Base-by-base conservation (phyloP, 2,329 filamentous ascomycete genomes). In the Claviceps quebecensis region DNA sequence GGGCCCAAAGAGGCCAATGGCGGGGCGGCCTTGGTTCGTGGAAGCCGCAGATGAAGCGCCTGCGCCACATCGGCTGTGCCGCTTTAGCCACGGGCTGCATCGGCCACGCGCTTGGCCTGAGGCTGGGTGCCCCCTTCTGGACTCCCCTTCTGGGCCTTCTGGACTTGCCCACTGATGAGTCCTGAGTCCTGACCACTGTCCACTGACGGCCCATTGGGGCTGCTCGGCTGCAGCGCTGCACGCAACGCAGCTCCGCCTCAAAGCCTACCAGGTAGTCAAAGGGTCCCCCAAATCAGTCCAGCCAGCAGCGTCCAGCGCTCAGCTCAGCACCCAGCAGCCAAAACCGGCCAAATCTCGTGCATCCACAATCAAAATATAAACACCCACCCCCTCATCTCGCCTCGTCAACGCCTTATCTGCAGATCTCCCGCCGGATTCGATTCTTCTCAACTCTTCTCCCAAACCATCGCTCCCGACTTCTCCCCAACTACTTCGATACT, bases 291-390 rank as follows among this genome's bases (percentile, higher is more conserved):
- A 43, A 13, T 22, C 40, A 43, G 23, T 16, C 43, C 17, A 43
- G 41, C 17, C 40, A 43, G 40, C 40, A 41, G 38, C n/a, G 40
- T 14, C 40, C 19, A 43, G 40, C 40, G 23, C 9, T 22, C 19
- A 29, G n/a, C n/a, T n/a, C 26, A 29, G 26, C 26, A 43, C 48
- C 44, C 40, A 36, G 50, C 50, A 44, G 50, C 50, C 45, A 38
- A 50, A 52, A 51, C 47, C 49, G 39, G 44, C 48, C 34, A 51
- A 51, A 48, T 45, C 48, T 53, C 52, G 52, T 52, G 52, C 53
- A 58, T 61, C 57, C 59, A 61, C 60, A 59, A 58, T 58, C 59
- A 62, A 62, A 61, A 60, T 60, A 62, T 60, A 61, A 62, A 62
- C 60, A 62, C 57, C 56, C 57, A 51, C 56, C 56, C 57, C 52